A percentile compares a stretch with the other conserved stretches of the same genome.
These are phyloP conservation scores for Stephanocyclus meneghinianus DNA, from an alignment of 352 stramenopile species.

Conservation along the genomic window DNA sequence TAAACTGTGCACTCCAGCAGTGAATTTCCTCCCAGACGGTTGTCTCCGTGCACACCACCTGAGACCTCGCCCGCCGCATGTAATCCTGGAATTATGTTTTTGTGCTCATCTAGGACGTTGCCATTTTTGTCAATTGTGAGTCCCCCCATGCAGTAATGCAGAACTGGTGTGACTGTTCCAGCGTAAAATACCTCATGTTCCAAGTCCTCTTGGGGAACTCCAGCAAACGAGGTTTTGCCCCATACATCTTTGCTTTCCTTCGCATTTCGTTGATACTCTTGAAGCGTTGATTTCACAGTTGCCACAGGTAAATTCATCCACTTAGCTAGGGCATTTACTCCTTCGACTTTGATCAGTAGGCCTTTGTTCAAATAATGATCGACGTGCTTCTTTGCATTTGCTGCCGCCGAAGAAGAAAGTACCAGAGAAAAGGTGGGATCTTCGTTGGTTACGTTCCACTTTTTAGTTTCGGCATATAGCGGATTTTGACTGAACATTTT, in stretches of 20 bases:
- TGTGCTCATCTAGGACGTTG: conserved; percentile 82
- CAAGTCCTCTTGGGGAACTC: conserved; percentile 59
- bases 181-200: conserved; percentile 74
- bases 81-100: conserved; percentile 85
- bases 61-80: conserved; percentile 92
- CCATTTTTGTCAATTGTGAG: conserved; percentile 88
- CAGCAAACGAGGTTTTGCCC: conserved; percentile 70
- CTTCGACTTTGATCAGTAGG: conserved; percentile 70
- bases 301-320: conserved; percentile 60
- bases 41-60: conserved; percentile 90
- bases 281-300: conserved; percentile 47
- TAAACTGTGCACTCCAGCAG: conserved; percentile 80
- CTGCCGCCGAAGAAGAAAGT: conserved; percentile 67
- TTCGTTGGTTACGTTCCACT: conserved; percentile 48
- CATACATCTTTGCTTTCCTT: conserved; percentile 61
- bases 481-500: conserved; percentile 75
- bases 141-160: conserved; percentile 87
- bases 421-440: conserved; percentile 79
- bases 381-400: conserved; percentile 78
- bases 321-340: conserved; percentile 57
- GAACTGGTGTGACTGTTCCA: conserved; percentile 82
- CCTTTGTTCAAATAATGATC: conserved; percentile 83
- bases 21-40: conserved; percentile 81
- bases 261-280: conserved; percentile 60
- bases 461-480: conserved; percentile 57